Conservation (phyloP, 306 rosid species). For the Lathyrus aphaca region DNA sequence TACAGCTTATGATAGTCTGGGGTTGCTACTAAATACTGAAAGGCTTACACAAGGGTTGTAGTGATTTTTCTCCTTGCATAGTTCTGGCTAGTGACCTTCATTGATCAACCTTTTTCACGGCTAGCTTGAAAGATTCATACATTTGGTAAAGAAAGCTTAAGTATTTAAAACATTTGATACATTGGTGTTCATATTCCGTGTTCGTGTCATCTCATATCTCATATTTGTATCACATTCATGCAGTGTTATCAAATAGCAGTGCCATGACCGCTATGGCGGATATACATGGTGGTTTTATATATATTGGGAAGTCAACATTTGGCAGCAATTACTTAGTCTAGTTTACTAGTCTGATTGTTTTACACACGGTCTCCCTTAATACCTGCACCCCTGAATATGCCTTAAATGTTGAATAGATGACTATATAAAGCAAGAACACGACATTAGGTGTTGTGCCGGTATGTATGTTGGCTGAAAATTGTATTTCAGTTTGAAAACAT, state of each 20-base stretch:
- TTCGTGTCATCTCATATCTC: background rate
- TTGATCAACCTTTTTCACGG: background rate
- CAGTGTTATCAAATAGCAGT: too few species aligned
- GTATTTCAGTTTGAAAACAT: background rate
- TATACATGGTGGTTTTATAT: background rate
- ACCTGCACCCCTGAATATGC: background rate
- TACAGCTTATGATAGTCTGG: conserved; percentile 12
- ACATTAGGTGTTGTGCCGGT: conserved; percentile 2
- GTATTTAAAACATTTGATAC: background rate
- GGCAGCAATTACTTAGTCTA: conserved; percentile 20
- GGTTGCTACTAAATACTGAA: conserved; percentile 8
- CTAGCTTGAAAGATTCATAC: conserved; percentile 16
- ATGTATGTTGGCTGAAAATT: background rate
- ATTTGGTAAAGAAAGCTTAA: background rate
- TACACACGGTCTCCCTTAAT: background rate
- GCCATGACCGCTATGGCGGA: too few species aligned
- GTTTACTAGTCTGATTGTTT: conserved; percentile 10
- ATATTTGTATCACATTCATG: background rate
- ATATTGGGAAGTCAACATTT: conserved; percentile 9
- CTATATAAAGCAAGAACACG: background rate
- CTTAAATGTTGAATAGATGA: conserved; percentile 1
- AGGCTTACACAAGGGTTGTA: conserved; percentile 14
- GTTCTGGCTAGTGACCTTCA: background rate
- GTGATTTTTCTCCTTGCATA: conserved; percentile 26
- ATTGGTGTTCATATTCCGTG: background rate